Percentiles rank a stretch among this genome's conserved stretches.
These are phyloP conservation scores for Solanum verrucosum DNA, from an alignment of 257 asterid genomes.

Conservation along the genomic window DNA sequence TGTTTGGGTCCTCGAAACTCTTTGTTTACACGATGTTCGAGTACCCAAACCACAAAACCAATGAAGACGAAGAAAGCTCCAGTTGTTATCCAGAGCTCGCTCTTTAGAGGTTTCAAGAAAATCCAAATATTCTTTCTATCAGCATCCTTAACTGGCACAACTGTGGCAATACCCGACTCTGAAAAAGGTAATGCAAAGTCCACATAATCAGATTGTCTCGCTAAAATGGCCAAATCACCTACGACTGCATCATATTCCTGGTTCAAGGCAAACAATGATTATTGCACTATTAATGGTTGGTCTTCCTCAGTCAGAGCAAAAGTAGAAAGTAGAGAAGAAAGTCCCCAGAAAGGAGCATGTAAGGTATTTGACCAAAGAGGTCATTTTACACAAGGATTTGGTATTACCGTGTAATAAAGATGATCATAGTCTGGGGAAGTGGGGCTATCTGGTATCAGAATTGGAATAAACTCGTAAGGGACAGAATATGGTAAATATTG, in stretches of 20 bases:
- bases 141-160: constrained; percentile 23
- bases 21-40: constrained; percentile 28
- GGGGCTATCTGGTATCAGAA: not conserved
- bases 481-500: constrained; percentile 11
- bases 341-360: not conserved
- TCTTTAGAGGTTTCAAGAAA: constrained; percentile 26
- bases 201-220: constrained; percentile 13
- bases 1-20: constrained; percentile 33
- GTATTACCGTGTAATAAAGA: not conserved
- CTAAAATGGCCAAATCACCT: constrained; percentile 32
- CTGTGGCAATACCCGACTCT: constrained; percentile 22
- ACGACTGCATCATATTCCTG: constrained; percentile 14
- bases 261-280: not conserved
- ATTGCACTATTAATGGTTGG: not conserved
- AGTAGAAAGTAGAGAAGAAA: not conserved
- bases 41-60: constrained; percentile 32
- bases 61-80: constrained; percentile 16
- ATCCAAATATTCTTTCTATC: constrained; percentile 19
- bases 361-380: not conserved
- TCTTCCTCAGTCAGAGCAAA: not conserved
- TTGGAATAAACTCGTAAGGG: constrained; percentile 6
- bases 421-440: constrained; percentile 18
- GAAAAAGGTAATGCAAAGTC: constrained; percentile 27
- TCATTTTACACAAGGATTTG: not conserved
- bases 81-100: constrained; percentile 28